Conservation (phyloP, 768 basidiomycete species). For the Rhodotorula babjevae region DNA sequence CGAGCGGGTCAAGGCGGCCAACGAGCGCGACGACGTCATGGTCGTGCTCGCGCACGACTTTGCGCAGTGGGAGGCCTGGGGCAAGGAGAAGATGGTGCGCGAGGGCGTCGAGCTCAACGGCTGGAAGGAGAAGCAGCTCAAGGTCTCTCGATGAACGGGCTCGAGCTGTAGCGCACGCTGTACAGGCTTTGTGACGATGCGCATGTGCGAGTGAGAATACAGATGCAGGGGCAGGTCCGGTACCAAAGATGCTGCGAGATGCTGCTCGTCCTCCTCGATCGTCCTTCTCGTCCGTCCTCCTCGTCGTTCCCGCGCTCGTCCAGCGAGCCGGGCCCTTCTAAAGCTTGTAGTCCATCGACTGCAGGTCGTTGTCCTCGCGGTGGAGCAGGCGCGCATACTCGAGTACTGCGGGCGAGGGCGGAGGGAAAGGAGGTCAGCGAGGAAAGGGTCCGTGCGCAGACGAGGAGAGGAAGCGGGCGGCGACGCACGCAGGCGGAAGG, state of each 20-base stretch:
- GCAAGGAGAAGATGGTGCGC: constrained; percentile 24
- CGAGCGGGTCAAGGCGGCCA: constrained; percentile 20
- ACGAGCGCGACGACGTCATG: constrained; percentile 15
- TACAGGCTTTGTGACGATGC: too few species aligned
- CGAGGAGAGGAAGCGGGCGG: not conserved
- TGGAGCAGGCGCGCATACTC: constrained; percentile 39
- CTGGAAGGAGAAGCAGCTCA: constrained; percentile 82
- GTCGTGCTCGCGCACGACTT: constrained; percentile 33
- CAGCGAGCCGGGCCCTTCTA: not conserved
- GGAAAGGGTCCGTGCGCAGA: not conserved
- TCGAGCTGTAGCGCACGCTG: too few species aligned
- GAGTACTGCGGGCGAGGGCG: constrained; percentile 13
- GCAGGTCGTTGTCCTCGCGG: constrained; percentile 30
- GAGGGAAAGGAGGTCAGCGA: not conserved
- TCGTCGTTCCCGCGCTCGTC: too few species aligned
- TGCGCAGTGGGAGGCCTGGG: constrained; percentile 31
- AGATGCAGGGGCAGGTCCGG: too few species aligned
- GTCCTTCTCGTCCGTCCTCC: not conserved
- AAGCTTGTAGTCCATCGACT: constrained; percentile 21
- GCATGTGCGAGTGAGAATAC: too few species aligned
- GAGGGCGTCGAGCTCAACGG: constrained; percentile 86
- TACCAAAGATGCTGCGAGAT: not conserved
- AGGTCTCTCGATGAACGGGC: constrained; percentile 46
- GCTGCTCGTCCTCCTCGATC: not conserved
- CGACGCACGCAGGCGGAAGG: constrained; percentile 33